A percentile compares a stretch with the other conserved stretches of the same genome.
These are phyloP conservation scores for Curvularia sp. DNA, from an alignment of 2,329 filamentous ascomycete genomes.

Conservation along the genomic window DNA sequence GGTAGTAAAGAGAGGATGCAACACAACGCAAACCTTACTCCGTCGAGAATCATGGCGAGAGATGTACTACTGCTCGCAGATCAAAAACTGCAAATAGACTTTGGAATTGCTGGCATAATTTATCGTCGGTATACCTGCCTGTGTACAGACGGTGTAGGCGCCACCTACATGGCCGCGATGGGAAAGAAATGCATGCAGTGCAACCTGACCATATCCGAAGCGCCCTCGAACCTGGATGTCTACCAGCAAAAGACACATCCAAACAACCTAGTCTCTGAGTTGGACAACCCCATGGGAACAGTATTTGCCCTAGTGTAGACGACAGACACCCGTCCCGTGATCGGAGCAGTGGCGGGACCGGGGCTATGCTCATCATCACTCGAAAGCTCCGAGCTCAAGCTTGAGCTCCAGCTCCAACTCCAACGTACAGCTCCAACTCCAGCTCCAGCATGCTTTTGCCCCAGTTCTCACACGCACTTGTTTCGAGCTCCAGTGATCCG, in stretches of 20 bases:
- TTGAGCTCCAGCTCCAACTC: constrained; percentile 18
- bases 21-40: background rate
- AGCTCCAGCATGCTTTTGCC: constrained; percentile 10
- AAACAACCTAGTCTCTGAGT: background rate
- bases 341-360: constrained; percentile 17
- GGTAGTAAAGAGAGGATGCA: constrained; percentile 2
- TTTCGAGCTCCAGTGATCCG: constrained; percentile 26
- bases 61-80: background rate
- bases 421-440: background rate
- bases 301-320: background rate
- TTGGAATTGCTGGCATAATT: background rate
- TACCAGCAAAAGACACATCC: background rate
- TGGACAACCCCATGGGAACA: background rate
- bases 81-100: background rate
- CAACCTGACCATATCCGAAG: background rate
- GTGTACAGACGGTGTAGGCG: background rate
- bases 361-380: constrained; percentile 14
- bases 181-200: background rate
- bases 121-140: background rate
- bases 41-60: background rate
- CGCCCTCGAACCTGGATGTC: background rate
- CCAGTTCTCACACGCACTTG: constrained; percentile 38
- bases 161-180: background rate
- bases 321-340: constrained; percentile 7
- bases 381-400: constrained; percentile 18